Base-by-base conservation (phyloP, 371 early-diverging fungal genomes). In the Apophysomyces ossiformis region DNA sequence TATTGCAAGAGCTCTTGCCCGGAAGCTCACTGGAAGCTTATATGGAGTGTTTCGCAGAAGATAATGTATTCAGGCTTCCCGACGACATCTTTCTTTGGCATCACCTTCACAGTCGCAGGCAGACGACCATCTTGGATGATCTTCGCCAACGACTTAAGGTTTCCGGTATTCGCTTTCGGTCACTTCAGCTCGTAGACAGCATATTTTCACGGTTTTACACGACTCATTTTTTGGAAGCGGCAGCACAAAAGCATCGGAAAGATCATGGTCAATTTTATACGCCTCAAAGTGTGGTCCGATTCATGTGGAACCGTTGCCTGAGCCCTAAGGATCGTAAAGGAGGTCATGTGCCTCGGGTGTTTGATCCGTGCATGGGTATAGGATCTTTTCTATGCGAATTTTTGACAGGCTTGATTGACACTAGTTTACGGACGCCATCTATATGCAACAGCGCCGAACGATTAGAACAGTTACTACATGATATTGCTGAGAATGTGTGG, bases 201-300 rank as follows among this genome's bases (percentile, higher is more conserved):
- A 82, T 85, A 15, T 70, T 85, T 26, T 70, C 83, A 4, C 68
- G 67, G 21, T 83, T 89, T 35, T 89, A 89, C 39, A 85, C 87
- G 1, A 78, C 72, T 0, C 69, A 85, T 37, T 78, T 87, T 56
- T 67, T 88, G 12, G 79, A 84, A 26, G 66, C 78, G 7, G 72
- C 78, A 1, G 87, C 81, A 8, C 82, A 82, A 58, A 78, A 85
- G 38, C 87, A 89, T 44, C 89, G 85, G 69, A 87, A 87, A 41
- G 87, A 89, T 37, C 87, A 89, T 57, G 89, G 87, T 1, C 89
- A 89, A 64, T 89, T 84, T 60, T 89, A 89, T 67, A 87, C 89
- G 21, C 89, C 89, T 8, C 77, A 82, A n/a, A 70, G 72, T 7
- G 80, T 87, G 7, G 84, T 89, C 12, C 70, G 75, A 12, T 89